Conservation (phyloP, 139 green algal genomes). For the Tetradesmus obliquus region DNA sequence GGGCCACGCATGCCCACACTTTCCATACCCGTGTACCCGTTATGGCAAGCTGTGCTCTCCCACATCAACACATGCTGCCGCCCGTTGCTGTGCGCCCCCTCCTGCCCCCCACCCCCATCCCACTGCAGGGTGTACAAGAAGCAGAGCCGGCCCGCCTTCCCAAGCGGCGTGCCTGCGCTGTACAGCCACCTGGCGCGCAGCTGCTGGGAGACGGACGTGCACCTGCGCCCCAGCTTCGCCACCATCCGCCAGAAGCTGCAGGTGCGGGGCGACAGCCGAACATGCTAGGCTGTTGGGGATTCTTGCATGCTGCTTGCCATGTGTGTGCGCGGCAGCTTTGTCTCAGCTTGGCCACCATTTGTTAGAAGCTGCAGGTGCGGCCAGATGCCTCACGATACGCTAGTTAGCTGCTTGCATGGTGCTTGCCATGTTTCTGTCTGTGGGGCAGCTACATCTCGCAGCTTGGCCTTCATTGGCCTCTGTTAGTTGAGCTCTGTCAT, state of each 20-base stretch:
- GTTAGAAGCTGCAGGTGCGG: not conserved
- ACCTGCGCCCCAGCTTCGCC: conserved; percentile 38
- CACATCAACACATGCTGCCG: not conserved
- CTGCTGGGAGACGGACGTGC: conserved; percentile 68
- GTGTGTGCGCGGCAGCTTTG: not conserved
- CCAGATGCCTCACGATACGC: too few species aligned
- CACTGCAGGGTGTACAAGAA: conserved; percentile 65
- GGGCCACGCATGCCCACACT: too few species aligned
- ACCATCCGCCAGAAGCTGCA: conserved; percentile 17
- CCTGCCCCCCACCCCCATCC: too few species aligned
- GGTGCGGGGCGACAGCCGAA: not conserved
- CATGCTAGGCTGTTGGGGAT: not conserved
- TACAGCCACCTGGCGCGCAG: conserved; percentile 64
- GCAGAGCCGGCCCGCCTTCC: conserved; percentile 66
- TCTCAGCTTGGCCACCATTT: not conserved
- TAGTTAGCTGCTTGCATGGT: too few species aligned
- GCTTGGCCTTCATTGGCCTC: too few species aligned
- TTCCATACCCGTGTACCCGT: not conserved
- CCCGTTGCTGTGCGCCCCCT: too few species aligned
- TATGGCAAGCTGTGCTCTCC: not conserved
- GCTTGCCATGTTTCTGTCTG: not conserved
- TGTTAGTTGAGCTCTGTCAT: too few species aligned
- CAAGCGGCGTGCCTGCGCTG: conserved; percentile 61
- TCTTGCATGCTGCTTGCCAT: not conserved
- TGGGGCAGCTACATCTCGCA: not conserved